Evolutionary conservation across 139 green algal genomes (phyloP), one percentile per base, ranked within the genome.

Genomic region (Chlorella vulgaris): DNA sequence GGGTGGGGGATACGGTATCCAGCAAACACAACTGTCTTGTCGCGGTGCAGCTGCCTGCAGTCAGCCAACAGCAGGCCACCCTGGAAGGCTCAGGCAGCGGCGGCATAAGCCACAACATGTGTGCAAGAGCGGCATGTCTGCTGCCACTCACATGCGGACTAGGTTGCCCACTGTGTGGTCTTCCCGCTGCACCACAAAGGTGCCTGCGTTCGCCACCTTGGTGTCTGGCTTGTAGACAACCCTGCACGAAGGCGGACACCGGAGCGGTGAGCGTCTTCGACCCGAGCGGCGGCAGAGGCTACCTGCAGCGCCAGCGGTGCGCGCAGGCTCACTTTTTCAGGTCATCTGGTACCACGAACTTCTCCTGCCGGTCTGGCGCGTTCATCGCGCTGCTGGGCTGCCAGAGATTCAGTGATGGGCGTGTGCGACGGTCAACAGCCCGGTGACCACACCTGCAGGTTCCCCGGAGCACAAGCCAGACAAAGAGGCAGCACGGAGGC

Each of bases 81-180:
- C n/a, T n/a, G n/a, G n/a, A n/a, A n/a, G n/a, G n/a, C n/a, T n/a
- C n/a, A n/a, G n/a, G n/a, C n/a, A n/a, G n/a, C n/a, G n/a, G n/a
- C n/a, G n/a, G n/a, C n/a, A n/a, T n/a, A n/a, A n/a, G n/a, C n/a
- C n/a, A n/a, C n/a, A n/a, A n/a, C n/a, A n/a, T n/a, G n/a, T n/a
- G n/a, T n/a, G n/a, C n/a, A n/a, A n/a, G n/a, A n/a, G n/a, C n/a
- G n/a, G 70, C 28, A 76, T 60, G 6, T 35, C 35, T 8, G 7
- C 7, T 62, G 62, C 62, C 6, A 35, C 88, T 83, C 70, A 92
- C 89, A 92, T 96, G 29, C 95, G 86, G n/a, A 99, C 29, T 39
- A 98, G 55, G 88, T 99, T 98, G 70, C 96, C 96, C 0, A 98
- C 63, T 2, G 96, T 99, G 88, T 99, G 96, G 81, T 99, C 96